Base-by-base conservation (phyloP, 2,329 filamentous ascomycete genomes). In the Lecanicillium sp. region DNA sequence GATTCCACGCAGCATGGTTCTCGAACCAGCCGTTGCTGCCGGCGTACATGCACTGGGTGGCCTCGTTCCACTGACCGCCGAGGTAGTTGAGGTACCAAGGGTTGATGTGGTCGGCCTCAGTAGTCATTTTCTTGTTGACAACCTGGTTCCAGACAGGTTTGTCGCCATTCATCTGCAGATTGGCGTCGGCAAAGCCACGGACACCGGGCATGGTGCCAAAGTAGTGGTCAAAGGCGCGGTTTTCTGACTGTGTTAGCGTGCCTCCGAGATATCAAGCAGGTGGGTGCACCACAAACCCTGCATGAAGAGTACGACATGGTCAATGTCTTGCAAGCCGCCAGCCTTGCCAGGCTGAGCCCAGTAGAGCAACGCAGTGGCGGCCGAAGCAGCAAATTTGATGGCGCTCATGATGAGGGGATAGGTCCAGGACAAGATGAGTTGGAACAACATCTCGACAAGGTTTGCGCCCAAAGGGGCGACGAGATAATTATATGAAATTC, bases 231-330 rank as follows among this genome's bases (percentile, higher is more conserved):
- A 68, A 71, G 4, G 67, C 67, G 4, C 59, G 54, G 38, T 63
- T 64, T 51, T 64, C 64, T 64, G 21, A 40, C 10, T 1, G 20
- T 24, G 29, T 36, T 24, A 37, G 23, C 21, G 19, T 12, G 8
- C 7, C n/a, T 17, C 32, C n/a, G 21, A 14, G n/a, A 12, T 20
- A 30, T 17, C 3, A 32, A 10, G 14, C n/a, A 4, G 32, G 3
- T 26, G 14, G 6, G 14, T 8, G 6, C 5, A 35, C 12, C 5
- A 23, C 44, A 33, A 39, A 61, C 60, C 73, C 56, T 78, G 75
- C 75, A 79, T 79, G 60, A 78, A 78, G 10, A 78, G 69, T 10
- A 78, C 69, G 23, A 78, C 74, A 73, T 79, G 75, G 20, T 78
- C 67, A 49, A 79, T 74, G 49, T 78, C 74, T 17, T 32, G 39